phyloP scores from a whole-genome alignment of 768 basidiomycete species.

The Tricholoma bakamatsutake region DNA sequence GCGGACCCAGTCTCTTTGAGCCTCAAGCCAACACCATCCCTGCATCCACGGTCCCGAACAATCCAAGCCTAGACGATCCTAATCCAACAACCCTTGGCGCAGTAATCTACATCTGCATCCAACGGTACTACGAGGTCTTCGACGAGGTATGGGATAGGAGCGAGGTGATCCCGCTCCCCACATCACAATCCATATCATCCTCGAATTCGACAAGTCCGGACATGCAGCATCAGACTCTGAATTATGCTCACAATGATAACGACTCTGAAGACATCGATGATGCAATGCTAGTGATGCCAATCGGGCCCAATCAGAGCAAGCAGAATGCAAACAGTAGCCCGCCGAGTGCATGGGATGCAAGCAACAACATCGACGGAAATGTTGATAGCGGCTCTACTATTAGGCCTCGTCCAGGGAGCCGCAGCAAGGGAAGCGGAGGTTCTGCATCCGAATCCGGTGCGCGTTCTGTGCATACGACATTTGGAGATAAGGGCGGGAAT shows the following conservation, averaged over 20 bases:
- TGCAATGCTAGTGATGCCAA: slow-evolving; percentile 67
- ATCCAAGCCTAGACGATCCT: slow-evolving; percentile 1
- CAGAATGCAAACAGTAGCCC: slow-evolving; percentile 16
- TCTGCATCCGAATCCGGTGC: slow-evolving; percentile 15
- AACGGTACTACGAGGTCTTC: slow-evolving; percentile 81
- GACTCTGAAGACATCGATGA: slow-evolving; percentile 70
- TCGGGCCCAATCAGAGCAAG: slow-evolving; percentile 36
- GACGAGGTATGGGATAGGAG: slow-evolving; percentile 72
- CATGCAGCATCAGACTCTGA: slow-evolving; percentile 13
- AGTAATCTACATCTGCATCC: slow-evolving; percentile 72
- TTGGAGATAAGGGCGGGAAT: slow-evolving; percentile 15
- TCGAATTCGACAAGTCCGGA: slow-evolving; percentile 15
- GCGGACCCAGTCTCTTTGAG: slow-evolving; percentile 34
- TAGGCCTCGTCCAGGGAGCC: slow-evolving; percentile 33
- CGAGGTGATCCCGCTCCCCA: slow-evolving; percentile 44
- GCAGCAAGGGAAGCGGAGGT: slow-evolving; percentile 25
- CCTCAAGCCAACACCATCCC: slow-evolving; percentile 15
- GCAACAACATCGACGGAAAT: not conserved
- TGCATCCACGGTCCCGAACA: slow-evolving; percentile 1
- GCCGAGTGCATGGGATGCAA: slow-evolving; percentile 33
- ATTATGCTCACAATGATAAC: slow-evolving; percentile 37
- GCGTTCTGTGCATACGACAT: slow-evolving; percentile 31
- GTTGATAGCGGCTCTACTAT: slow-evolving; percentile 4
- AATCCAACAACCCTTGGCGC: slow-evolving; percentile 56
- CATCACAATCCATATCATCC: slow-evolving; percentile 8